Evolutionary conservation across 148 eudicot species (phyloP), one percentile per base, ranked within the genome.

Genomic region (Oxyria digyna): DNA sequence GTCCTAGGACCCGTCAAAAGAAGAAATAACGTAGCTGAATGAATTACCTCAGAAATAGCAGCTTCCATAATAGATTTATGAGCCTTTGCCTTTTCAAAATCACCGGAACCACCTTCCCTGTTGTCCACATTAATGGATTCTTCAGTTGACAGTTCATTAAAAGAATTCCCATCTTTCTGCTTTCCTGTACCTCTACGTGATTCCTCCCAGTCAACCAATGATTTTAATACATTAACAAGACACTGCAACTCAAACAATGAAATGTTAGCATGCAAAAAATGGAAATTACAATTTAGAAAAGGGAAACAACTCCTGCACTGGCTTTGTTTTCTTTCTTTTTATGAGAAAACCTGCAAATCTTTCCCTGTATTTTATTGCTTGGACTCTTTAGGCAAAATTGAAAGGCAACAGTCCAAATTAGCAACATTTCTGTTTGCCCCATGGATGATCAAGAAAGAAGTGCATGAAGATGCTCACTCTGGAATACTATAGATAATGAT

Each of bases 21-120:
- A 20, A 66, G 27, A 63, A 13, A 63, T 24, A 18, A 12, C 32
- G 9, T 14, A 63, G 1, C 7, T 63, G n/a, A n/a, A n/a, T n/a
- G 5, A 67, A 67, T 50, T 87, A 94, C 98, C 97, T 85, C 90
- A 68, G 91, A 77, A 67, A 94, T 78, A 18, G 89, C 92, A 77
- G 97, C 91, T 82, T 94, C 97, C 76, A 90, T 67, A 17, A 90
- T 90, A 46, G 97, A 94, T 67, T 94, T 94, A 71, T 94, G 98
- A 76, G 98, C 98, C 83, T 94, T 94, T 71, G 81, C 82, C 80
- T 90, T 94, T 92, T 94, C 92, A 78, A 94, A 88, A 71, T 90
- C 89, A 80, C 75, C 86, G 32, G 83, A 75, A 69, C 59, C 48
- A 62, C 80, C 90, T 69, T 85, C 91, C 73, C 79, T 75, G 55